Evolutionary conservation across 1,139 yeast genomes (phyloP).

Genomic region (Candida freyschussii): DNA sequence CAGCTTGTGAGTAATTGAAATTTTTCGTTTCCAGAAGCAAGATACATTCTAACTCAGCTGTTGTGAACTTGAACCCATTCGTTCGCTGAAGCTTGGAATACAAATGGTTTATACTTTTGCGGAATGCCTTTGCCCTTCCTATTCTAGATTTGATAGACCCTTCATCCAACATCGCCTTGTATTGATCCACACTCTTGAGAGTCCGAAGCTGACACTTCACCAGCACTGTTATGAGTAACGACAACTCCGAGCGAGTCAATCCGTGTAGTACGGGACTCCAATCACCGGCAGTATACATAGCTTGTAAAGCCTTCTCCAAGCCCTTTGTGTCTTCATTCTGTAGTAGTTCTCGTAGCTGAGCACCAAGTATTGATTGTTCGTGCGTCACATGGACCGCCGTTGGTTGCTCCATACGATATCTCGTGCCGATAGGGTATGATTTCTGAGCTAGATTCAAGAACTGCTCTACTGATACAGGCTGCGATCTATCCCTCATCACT

Average conservation of each 20-base stretch:
- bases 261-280: constrained; percentile 5
- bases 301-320: constrained; percentile 1
- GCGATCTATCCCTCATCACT: background rate
- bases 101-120: constrained; percentile 3
- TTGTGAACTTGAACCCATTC: constrained; percentile 6
- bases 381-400: background rate
- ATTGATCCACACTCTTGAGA: background rate
- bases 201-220: constrained; percentile 5
- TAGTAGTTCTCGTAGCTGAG: constrained; percentile 6
- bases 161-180: constrained; percentile 5
- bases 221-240: constrained; percentile 8
- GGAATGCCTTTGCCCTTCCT: background rate
- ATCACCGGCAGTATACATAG: constrained; percentile 1
- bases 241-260: constrained; percentile 11
- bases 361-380: constrained; percentile 1
- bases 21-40: constrained; percentile 5
- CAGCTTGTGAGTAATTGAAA: constrained; percentile 8
- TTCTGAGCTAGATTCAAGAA: constrained; percentile 7
- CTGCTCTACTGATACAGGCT: constrained; percentile 6
- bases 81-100: constrained; percentile 3
- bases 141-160: constrained; percentile 1
- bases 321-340: constrained; percentile 1
- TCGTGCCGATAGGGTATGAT: constrained; percentile 2
- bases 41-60: constrained; percentile 8
- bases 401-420: background rate